These are phyloP conservation scores for Solanum raphanifolium DNA, from an alignment of 257 asterid species.

Conservation along the genomic window DNA sequence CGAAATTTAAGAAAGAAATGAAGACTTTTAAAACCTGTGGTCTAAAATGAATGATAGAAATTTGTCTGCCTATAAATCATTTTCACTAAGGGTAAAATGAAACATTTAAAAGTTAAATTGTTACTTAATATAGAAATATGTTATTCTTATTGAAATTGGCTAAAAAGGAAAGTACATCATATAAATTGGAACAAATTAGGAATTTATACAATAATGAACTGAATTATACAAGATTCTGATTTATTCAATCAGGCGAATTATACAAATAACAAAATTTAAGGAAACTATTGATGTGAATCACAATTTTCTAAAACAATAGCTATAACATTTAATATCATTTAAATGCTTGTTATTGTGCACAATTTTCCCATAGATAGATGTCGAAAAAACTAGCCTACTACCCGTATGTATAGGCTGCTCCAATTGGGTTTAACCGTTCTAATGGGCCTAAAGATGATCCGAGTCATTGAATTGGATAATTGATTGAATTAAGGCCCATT, in stretches of 20 bases:
- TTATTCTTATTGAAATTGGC: accelerated
- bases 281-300: neutral
- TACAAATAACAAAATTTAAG: neutral
- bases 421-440: neutral
- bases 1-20: accelerated
- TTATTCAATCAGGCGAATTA: no score
- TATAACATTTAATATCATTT: neutral
- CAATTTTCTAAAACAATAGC: no score
- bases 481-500: neutral
- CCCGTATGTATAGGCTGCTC: neutral
- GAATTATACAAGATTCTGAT: no score
- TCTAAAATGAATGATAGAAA: no score
- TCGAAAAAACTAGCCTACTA: neutral
- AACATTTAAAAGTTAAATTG: no score
- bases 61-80: neutral
- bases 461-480: neutral
- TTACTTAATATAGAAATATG: no score
- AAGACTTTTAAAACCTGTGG: no score
- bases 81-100: no score
- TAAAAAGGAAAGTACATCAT: no score
- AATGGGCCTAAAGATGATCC: neutral
- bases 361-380: no score
- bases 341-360: neutral
- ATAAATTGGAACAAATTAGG: no score
- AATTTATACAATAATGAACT: no score